These are phyloP conservation scores for Pisolithus sp. DNA, from an alignment of 768 basidiomycete genomes.

Conservation along the genomic window DNA sequence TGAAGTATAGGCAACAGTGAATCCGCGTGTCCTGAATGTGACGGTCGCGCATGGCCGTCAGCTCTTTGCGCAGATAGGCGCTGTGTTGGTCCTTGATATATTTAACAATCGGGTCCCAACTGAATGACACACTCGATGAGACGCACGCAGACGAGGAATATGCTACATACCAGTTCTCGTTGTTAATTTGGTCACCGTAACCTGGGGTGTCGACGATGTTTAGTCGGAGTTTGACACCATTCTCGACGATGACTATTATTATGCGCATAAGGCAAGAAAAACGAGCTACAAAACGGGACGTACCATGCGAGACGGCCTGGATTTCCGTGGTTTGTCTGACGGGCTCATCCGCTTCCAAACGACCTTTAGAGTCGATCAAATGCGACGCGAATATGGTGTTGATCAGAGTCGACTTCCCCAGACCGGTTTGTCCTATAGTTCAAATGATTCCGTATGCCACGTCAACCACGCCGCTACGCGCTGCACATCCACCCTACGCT, in stretches of 20 bases:
- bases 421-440: conserved; percentile 81
- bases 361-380: conserved; percentile 96
- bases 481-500: neutral
- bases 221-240: conserved; percentile 87
- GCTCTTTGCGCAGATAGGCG: conserved; percentile 96
- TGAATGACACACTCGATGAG: conserved; percentile 24
- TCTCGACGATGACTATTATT: conserved; percentile 82
- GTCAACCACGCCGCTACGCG: neutral
- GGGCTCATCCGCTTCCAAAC: conserved; percentile 79
- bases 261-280: conserved; percentile 8
- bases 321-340: conserved; percentile 97
- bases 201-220: conserved; percentile 99
- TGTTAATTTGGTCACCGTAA: conserved; percentile 98
- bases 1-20: conserved; percentile 97
- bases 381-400: conserved; percentile 99
- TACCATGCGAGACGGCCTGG: conserved; percentile 89
- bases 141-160: neutral
- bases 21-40: conserved; percentile 98
- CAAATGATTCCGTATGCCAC: neutral
- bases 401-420: conserved; percentile 97
- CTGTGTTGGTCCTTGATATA: conserved; percentile 99
- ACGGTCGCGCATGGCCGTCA: conserved; percentile 97
- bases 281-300: conserved; percentile 21
- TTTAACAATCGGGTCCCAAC: conserved; percentile 99
- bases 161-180: conserved; percentile 82